Percentiles rank a stretch among this genome's conserved stretches.
Evolutionary conservation across 2,329 filamentous ascomycete genomes (phyloP).

Genomic region (Colletotrichum australisinense): DNA sequence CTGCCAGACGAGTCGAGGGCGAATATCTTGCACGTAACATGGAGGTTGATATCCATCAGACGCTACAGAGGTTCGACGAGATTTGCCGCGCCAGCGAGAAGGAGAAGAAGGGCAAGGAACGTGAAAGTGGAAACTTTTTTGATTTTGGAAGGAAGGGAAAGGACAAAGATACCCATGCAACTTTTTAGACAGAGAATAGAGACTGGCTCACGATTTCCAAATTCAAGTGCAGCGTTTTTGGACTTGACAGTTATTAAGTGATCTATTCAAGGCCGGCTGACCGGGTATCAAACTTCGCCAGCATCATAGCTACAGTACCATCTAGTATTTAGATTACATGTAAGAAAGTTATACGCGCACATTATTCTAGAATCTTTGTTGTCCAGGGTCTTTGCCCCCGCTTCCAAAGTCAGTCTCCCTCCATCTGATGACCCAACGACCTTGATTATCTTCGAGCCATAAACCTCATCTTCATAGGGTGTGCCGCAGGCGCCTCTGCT

Average conservation of each 20-base stretch:
- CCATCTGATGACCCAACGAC: too few relatives aligned
- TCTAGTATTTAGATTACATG: slow-evolving; percentile 33
- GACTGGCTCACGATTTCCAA: too few relatives aligned
- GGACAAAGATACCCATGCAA: slow-evolving; percentile 5
- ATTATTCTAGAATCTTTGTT: not conserved
- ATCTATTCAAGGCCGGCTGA: slow-evolving; percentile 31
- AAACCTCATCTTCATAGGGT: slow-evolving; percentile 29
- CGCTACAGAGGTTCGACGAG: slow-evolving; percentile 17
- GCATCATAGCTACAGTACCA: slow-evolving; percentile 29
- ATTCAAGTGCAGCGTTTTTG: too few relatives aligned
- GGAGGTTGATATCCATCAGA: not conserved
- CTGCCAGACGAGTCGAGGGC: slow-evolving; percentile 19
- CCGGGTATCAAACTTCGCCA: slow-evolving; percentile 34
- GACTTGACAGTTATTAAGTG: not conserved
- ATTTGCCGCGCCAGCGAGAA: not conserved
- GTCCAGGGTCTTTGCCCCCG: not conserved
- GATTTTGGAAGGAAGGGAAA: not conserved
- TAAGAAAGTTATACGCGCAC: slow-evolving; percentile 23
- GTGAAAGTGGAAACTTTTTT: not conserved
- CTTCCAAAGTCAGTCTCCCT: too few relatives aligned
- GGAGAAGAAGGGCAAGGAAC: not conserved
- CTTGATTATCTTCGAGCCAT: not conserved
- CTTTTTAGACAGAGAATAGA: not conserved
- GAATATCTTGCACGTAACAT: slow-evolving; percentile 24
- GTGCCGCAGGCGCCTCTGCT: slow-evolving; percentile 4